Conservation (phyloP, 163 green algal species). For the Volvox carteri region DNA sequence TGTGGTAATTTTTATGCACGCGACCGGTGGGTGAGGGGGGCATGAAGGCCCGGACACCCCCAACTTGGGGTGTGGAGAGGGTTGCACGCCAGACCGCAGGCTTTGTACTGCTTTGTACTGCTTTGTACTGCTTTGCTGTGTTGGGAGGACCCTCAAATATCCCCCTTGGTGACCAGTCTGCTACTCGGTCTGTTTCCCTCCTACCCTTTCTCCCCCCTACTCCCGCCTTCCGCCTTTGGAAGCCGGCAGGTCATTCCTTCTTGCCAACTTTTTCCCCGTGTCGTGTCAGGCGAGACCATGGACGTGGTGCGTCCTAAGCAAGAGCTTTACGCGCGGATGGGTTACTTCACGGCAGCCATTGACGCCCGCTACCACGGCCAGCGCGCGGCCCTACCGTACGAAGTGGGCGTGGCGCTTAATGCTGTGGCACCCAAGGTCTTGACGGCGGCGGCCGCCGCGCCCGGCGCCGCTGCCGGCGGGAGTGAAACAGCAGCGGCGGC, state of each 20-base stretch:
- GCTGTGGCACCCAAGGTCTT: neutral
- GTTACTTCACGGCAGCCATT: slow-evolving; percentile 48
- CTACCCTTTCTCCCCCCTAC: too few relatives aligned
- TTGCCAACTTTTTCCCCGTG: too few relatives aligned
- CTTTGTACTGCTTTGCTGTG: too few relatives aligned
- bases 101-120: too few relatives aligned
- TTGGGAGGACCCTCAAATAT: too few relatives aligned
- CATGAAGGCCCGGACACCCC: neutral
- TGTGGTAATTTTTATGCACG: slow-evolving; percentile 32
- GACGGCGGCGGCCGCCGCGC: neutral
- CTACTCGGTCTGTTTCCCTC: too few relatives aligned
- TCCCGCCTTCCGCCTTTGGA: too few relatives aligned
- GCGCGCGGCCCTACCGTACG: slow-evolving; percentile 22
- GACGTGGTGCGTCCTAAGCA: slow-evolving; percentile 4
- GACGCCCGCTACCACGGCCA: slow-evolving; percentile 49
- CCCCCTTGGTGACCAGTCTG: too few relatives aligned
- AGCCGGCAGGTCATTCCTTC: too few relatives aligned
- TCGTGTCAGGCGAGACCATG: slow-evolving; percentile 25
- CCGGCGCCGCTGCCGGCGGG: neutral
- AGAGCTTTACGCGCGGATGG: slow-evolving; percentile 45
- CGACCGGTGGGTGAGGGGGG: slow-evolving; percentile 3
- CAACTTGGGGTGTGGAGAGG: neutral
- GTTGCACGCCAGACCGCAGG: too few relatives aligned
- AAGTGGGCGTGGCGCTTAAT: slow-evolving; percentile 3
- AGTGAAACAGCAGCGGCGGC: neutral